These are phyloP conservation scores for Epichloe brachyelytri DNA, from an alignment of 2,329 filamentous ascomycete species.

Conservation along the genomic window DNA sequence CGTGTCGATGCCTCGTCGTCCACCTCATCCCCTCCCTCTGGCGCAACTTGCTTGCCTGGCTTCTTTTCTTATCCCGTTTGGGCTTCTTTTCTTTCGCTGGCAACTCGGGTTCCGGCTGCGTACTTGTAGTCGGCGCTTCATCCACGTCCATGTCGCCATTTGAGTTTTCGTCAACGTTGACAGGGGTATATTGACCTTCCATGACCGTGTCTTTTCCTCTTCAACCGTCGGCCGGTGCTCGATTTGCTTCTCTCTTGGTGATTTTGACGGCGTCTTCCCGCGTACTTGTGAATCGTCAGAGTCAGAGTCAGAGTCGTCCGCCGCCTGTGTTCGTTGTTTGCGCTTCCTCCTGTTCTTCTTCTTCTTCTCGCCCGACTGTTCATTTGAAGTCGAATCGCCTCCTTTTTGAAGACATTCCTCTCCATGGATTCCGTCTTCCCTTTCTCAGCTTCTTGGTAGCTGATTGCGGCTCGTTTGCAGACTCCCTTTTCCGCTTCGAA, in stretches of 20 bases:
- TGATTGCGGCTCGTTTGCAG: conserved; percentile 16
- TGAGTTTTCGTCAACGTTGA: background rate
- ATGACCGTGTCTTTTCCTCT: background rate
- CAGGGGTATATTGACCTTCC: background rate
- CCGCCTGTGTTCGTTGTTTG: conserved; percentile 18
- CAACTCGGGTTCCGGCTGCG: background rate
- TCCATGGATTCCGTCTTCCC: conserved; percentile 1
- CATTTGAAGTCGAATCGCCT: background rate
- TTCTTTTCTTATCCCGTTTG: conserved; percentile 15
- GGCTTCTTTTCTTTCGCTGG: background rate
- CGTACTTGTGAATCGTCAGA: conserved; percentile 9
- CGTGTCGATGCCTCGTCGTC: conserved; percentile 20
- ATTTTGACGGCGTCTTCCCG: background rate
- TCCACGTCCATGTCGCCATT: conserved; percentile 1
- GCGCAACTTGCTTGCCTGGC: conserved; percentile 10
- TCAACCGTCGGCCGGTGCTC: background rate
- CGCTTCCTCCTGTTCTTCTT: conserved; percentile 24
- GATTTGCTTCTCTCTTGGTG: background rate
- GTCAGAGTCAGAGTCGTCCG: conserved; percentile 8
- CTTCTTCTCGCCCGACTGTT: conserved; percentile 3
- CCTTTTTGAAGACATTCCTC: conserved; percentile 5
- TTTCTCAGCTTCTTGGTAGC: conserved; percentile 23
- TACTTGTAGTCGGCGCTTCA: background rate
- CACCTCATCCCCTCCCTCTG: conserved; percentile 11
- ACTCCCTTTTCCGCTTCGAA: conserved; percentile 25